Percentiles rank a stretch among this genome's conserved stretches.
Evolutionary conservation across 768 basidiomycete species (phyloP).

Genomic region (Lyophyllum atratum): DNA sequence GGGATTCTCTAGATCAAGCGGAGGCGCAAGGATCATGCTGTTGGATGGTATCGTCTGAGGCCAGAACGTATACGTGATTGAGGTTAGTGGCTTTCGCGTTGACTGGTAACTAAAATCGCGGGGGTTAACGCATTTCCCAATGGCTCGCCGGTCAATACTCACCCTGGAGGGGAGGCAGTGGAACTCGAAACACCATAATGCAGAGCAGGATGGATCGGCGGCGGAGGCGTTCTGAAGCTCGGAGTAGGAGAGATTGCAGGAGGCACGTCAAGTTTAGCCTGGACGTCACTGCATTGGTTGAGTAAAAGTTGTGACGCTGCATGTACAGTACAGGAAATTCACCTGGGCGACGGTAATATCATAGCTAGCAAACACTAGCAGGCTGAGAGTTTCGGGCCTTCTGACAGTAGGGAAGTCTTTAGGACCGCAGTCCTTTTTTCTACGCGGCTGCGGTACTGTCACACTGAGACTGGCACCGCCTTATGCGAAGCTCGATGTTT

Average conservation of each 20-base stretch:
- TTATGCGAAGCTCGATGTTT: background rate
- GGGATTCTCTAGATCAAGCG: constrained; percentile 25
- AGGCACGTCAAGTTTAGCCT: constrained; percentile 16
- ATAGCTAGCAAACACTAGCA: background rate
- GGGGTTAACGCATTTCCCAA: background rate
- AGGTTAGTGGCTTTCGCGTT: constrained; percentile 26
- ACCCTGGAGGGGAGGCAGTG: constrained; percentile 28
- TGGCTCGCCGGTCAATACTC: background rate
- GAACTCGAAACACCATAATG: constrained; percentile 23
- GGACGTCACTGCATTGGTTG: constrained; percentile 5
- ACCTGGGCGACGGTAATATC: constrained; percentile 26
- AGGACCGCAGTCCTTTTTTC: background rate
- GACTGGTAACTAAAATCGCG: constrained; percentile 24
- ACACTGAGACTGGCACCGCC: background rate
- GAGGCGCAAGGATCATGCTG: constrained; percentile 39
- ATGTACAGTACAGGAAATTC: background rate
- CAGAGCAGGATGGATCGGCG: constrained; percentile 27
- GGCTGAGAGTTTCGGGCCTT: background rate
- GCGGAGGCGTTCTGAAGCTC: constrained; percentile 23
- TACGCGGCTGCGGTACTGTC: background rate
- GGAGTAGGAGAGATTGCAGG: constrained; percentile 14
- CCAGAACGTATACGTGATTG: constrained; percentile 41
- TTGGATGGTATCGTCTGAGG: constrained; percentile 36
- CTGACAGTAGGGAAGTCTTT: background rate
- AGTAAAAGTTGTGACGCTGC: background rate